phyloP scores from a whole-genome alignment of 129 eudicot species.

The Erigeron canadensis region DNA sequence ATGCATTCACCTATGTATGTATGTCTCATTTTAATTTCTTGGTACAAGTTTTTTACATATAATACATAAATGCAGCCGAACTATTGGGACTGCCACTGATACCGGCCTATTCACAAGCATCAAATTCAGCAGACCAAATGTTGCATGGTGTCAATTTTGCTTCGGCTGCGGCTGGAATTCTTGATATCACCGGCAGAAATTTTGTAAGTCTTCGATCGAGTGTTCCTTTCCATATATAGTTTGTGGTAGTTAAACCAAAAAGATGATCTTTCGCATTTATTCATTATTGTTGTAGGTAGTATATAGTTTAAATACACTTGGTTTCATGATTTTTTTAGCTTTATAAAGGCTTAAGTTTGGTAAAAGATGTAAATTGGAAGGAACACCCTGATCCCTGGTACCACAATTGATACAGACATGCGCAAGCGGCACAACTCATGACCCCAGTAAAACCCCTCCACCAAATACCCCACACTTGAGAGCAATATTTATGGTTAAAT shows the following conservation, averaged over 20 bases:
- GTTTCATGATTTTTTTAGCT: background rate
- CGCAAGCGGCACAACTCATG: too few species aligned
- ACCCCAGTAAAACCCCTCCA: too few species aligned
- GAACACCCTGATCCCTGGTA: too few species aligned
- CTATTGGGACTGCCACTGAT: constrained; percentile 71
- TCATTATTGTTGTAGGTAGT: background rate
- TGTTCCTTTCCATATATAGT: background rate
- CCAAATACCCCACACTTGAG: too few species aligned
- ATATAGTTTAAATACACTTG: background rate
- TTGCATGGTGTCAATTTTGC: constrained; percentile 89
- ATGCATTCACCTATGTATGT: background rate
- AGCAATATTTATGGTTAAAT: too few species aligned
- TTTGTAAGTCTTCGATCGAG: constrained; percentile 62
- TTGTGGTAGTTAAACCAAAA: constrained; percentile 6
- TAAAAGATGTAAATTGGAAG: too few species aligned
- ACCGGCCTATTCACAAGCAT: constrained; percentile 70
- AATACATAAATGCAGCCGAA: constrained; percentile 53
- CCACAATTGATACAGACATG: too few species aligned
- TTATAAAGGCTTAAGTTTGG: constrained; percentile 1
- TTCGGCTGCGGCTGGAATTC: constrained; percentile 98
- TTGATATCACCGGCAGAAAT: constrained; percentile 80
- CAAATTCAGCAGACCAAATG: constrained; percentile 55
- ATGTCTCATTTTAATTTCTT: background rate
- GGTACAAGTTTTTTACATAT: constrained; percentile 10
- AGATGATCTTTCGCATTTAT: background rate